Percentiles rank a stretch among this genome's conserved stretches.
Evolutionary conservation across 176 grass and related monocot genomes (phyloP).

Genomic region (Musa itinerans): DNA sequence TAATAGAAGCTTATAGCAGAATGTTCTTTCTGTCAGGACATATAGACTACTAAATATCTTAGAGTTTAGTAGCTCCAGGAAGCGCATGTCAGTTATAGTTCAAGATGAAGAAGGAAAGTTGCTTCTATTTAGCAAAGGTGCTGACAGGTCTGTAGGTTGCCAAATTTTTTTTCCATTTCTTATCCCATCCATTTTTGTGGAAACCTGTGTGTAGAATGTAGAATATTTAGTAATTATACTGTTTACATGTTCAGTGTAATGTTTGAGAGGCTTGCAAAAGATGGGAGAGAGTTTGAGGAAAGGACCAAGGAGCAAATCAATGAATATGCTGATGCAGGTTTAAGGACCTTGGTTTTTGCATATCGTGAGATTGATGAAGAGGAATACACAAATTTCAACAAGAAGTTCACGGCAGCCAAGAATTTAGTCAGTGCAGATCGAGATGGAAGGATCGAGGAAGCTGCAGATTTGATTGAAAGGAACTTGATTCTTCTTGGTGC

Average conservation of each 20-base stretch:
- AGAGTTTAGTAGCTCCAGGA: slow-evolving; percentile 78
- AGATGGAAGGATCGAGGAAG: slow-evolving; percentile 31
- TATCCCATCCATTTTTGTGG: neutral
- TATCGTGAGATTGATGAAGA: slow-evolving; percentile 57
- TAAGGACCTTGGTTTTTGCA: slow-evolving; percentile 78
- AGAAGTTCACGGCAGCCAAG: slow-evolving; percentile 51
- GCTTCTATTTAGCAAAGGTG: slow-evolving; percentile 76
- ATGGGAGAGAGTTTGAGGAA: slow-evolving; percentile 32
- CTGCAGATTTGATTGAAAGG: slow-evolving; percentile 19
- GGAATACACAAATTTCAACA: slow-evolving; percentile 52
- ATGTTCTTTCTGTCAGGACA: slow-evolving; percentile 29
- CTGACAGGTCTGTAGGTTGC: slow-evolving; percentile 54
- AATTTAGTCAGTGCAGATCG: slow-evolving; percentile 55
- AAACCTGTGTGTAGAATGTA: neutral
- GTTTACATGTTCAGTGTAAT: slow-evolving; percentile 54
- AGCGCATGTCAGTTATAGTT: slow-evolving; percentile 87
- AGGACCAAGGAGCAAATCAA: slow-evolving; percentile 73
- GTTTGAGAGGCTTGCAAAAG: slow-evolving; percentile 58
- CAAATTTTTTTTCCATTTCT: neutral
- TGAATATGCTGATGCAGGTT: slow-evolving; percentile 75
- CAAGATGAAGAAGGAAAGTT: slow-evolving; percentile 51
- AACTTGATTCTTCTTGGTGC: slow-evolving; percentile 24
- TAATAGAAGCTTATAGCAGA: neutral
- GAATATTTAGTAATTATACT: neutral
- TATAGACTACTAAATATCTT: slow-evolving; percentile 74